Percentiles rank a stretch among this genome's conserved stretches.
Conservation (phyloP, 2,329 filamentous ascomycete species). For the Ophiostoma perfectum region DNA sequence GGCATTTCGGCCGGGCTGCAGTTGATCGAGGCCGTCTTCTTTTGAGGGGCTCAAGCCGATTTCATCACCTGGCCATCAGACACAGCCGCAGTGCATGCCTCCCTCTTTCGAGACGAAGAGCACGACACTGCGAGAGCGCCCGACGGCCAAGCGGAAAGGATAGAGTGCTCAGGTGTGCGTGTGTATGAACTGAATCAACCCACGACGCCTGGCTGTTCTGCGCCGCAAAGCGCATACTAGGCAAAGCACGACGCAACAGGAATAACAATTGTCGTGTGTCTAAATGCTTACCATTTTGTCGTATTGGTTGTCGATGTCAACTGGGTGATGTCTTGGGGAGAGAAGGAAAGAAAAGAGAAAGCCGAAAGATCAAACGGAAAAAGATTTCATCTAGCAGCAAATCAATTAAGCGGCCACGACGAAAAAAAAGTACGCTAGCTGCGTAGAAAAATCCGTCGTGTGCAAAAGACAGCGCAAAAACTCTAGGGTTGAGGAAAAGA, state of each 20-base stretch:
- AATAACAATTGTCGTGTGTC: slow-evolving; percentile 29
- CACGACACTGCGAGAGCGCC: not conserved
- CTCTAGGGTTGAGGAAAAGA: slow-evolving; percentile 24
- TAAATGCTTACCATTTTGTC: slow-evolving; percentile 59
- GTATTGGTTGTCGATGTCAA: slow-evolving; percentile 38
- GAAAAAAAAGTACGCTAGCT: slow-evolving; percentile 16
- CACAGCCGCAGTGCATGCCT: not conserved
- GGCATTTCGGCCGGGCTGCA: slow-evolving; percentile 40
- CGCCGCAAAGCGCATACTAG: slow-evolving; percentile 26
- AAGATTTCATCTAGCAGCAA: slow-evolving; percentile 14
- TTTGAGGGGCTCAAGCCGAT: slow-evolving; percentile 55
- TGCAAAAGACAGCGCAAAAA: slow-evolving; percentile 17
- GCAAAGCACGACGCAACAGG: slow-evolving; percentile 31
- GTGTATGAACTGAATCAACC: slow-evolving; percentile 18
- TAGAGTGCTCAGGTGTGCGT: slow-evolving; percentile 21
- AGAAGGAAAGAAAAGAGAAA: slow-evolving; percentile 28
- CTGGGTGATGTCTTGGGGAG: slow-evolving; percentile 25
- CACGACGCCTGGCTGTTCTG: slow-evolving; percentile 25
- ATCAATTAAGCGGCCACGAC: not conserved
- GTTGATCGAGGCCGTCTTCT: not conserved
- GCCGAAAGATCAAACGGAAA: slow-evolving; percentile 1
- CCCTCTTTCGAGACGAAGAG: slow-evolving; percentile 40
- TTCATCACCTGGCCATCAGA: slow-evolving; percentile 45
- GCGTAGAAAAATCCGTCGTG: slow-evolving; percentile 23
- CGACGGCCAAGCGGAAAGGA: slow-evolving; percentile 21